A percentile compares a stretch with the other conserved stretches of the same genome.
Evolutionary conservation across 73 alveolate genomes (phyloP).

Genomic region (Stentor coeruleus): DNA sequence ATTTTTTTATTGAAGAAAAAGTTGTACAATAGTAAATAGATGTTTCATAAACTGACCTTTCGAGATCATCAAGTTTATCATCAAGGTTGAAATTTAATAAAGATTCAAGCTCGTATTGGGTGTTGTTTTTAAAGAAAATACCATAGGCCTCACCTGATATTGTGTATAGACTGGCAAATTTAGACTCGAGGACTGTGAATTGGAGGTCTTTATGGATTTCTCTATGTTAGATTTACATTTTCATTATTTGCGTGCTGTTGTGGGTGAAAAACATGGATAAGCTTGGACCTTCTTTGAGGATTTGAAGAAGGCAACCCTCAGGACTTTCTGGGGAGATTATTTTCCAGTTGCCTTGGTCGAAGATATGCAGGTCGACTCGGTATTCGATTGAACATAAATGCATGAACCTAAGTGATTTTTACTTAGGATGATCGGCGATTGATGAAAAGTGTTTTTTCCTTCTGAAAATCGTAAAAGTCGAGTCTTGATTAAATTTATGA

Average conservation of each 20-base stretch:
- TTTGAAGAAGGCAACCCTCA: background rate
- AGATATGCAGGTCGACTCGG: background rate
- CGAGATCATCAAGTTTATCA: no score
- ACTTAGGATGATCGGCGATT: background rate
- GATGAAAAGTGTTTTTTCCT: background rate
- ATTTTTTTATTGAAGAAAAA: background rate
- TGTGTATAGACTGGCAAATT: slow-evolving; percentile 1
- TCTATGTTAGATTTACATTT: background rate
- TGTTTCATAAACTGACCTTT: background rate
- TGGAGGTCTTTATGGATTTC: slow-evolving; percentile 15
- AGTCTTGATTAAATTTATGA: background rate
- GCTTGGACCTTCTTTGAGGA: background rate
- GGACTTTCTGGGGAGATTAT: background rate
- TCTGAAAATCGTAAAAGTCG: background rate
- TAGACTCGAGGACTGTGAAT: background rate
- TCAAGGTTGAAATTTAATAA: background rate
- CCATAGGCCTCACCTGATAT: background rate
- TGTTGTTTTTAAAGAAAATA: background rate
- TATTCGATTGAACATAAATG: background rate
- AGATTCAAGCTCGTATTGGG: background rate
- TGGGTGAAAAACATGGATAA: background rate
- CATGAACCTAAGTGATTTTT: background rate
- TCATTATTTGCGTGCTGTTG: background rate
- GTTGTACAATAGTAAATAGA: background rate
- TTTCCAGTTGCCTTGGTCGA: slow-evolving; percentile 10